Evolutionary conservation across 1,139 yeast genomes (phyloP).

Genomic region (Yamadazyma mexicana): DNA sequence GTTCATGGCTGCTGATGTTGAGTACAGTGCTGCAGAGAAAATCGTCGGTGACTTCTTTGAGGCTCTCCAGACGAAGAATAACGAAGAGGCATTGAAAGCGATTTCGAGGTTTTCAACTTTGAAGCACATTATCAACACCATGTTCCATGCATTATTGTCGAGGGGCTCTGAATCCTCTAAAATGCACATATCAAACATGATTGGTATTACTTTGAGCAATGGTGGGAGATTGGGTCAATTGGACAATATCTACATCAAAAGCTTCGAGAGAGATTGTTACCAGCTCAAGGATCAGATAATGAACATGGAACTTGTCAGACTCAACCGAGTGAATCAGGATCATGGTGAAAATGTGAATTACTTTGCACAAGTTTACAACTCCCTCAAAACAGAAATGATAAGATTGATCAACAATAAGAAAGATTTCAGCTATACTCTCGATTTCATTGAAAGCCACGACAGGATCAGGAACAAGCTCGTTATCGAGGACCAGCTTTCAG

Average conservation of each 20-base stretch:
- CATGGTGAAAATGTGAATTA: conserved; percentile 58
- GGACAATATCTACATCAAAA: conserved; percentile 35
- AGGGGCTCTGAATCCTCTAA: conserved; percentile 22
- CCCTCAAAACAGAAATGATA: conserved; percentile 42
- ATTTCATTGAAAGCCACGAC: conserved; percentile 66
- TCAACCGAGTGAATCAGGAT: conserved; percentile 59
- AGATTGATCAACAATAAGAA: conserved; percentile 27
- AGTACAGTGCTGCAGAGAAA: conserved; percentile 16
- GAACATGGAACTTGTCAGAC: conserved; percentile 48
- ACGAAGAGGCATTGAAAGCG: conserved; percentile 34
- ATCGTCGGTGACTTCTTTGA: conserved; percentile 32
- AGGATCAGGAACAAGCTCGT: conserved; percentile 61
- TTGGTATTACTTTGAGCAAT: conserved; percentile 32
- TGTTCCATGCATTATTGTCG: conserved; percentile 22
- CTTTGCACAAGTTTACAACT: conserved; percentile 47
- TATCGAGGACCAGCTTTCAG: conserved; percentile 50
- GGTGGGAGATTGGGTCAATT: conserved; percentile 44
- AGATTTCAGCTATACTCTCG: conserved; percentile 46
- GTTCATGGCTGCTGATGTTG: conserved; percentile 18
- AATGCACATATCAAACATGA: conserved; percentile 34
- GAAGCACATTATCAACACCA: conserved; percentile 26
- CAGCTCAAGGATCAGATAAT: conserved; percentile 45
- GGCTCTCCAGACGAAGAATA: conserved; percentile 33
- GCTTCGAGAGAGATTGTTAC: conserved; percentile 48
- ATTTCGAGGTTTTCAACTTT: conserved; percentile 33